Percentiles rank a stretch among this genome's conserved stretches.
Evolutionary conservation across 176 grass and related monocot genomes (phyloP).

Genomic region (Thinopyrum elongatum): DNA sequence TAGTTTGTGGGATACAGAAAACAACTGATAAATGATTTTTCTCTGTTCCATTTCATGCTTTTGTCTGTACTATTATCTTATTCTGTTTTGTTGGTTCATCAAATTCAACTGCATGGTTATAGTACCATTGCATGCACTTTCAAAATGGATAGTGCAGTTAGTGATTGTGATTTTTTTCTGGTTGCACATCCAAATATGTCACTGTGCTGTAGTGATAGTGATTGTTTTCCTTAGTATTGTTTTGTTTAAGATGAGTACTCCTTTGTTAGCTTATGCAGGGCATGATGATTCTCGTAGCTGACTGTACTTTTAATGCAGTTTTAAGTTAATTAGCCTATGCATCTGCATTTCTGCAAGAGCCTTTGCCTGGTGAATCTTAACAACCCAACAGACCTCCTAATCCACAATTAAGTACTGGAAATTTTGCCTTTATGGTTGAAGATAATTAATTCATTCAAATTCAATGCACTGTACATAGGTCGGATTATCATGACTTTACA

Average conservation of each 20-base stretch:
- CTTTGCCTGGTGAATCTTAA: not conserved
- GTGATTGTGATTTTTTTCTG: not conserved
- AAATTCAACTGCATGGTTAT: not conserved
- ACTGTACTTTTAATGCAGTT: not conserved
- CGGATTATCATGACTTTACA: not conserved
- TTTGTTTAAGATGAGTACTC: not conserved
- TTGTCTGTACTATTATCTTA: not conserved
- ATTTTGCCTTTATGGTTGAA: not conserved
- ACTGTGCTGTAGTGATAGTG: not conserved
- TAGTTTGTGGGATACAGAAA: conserved; percentile 11
- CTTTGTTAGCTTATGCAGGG: not conserved
- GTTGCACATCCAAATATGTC: not conserved
- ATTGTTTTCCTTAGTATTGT: not conserved
- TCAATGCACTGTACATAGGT: not conserved
- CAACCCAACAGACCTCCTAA: not conserved
- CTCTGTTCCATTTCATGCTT: conserved; percentile 11
- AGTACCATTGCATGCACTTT: not conserved
- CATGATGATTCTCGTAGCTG: conserved; percentile 12
- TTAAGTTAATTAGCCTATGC: not conserved
- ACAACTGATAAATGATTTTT: not conserved
- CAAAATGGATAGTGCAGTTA: not conserved
- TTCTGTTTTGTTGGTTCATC: not conserved
- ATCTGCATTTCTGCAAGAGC: not conserved
- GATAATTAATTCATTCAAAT: not conserved
- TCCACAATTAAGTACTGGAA: not conserved